Evolutionary conservation across 2,329 filamentous ascomycete species (phyloP), one percentile per base, ranked within the genome.

Genomic region (Coniochaeta sp.): DNA sequence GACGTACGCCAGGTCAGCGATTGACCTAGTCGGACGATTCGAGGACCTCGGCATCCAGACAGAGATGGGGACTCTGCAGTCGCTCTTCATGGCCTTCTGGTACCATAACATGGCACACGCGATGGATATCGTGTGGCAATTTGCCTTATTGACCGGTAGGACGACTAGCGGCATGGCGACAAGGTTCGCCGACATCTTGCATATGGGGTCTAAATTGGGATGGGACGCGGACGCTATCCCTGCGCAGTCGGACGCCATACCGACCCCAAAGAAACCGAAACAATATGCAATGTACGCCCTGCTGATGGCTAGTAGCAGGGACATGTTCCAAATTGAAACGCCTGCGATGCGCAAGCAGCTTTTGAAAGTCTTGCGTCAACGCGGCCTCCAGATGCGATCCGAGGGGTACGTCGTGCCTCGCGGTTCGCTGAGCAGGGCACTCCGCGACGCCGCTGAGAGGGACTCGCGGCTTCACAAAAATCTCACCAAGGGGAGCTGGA

Each of bases 1-100:
- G 8, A 55, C 58, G 17, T 61, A 64, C n/a, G 28, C 70, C 17
- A 50, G 56, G 14, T 24, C 58, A 1, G 68, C 69, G 8, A 43
- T 72, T 14, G 57, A 62, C 16, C 59, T 67, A 3, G 8, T 73
- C n/a, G 62, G 61, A 44, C 61, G 64, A 57, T 68, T 72, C 62
- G 67, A 68, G 54, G 31, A 57, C 17, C 54, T 34, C 34, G 34
- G 54, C 17, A 24, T 57, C 28, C 19, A 14, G 17, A 19, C 54
- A 7, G 31, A 19, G 26, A 34, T 24, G 31, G 34, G n/a, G 11
- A 17, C 31, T 16, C 17, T 57, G 54, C 31, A 24, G 17, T 38
- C 28, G 11, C 54, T 57, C 54, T 57, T 57, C 33, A n/a, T 38
- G 12, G 31, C 19, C 31, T 57, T 57, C 54, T 24, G 54, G 31